Conservation (phyloP, 768 basidiomycete genomes). For the Tulasnella sp. region DNA sequence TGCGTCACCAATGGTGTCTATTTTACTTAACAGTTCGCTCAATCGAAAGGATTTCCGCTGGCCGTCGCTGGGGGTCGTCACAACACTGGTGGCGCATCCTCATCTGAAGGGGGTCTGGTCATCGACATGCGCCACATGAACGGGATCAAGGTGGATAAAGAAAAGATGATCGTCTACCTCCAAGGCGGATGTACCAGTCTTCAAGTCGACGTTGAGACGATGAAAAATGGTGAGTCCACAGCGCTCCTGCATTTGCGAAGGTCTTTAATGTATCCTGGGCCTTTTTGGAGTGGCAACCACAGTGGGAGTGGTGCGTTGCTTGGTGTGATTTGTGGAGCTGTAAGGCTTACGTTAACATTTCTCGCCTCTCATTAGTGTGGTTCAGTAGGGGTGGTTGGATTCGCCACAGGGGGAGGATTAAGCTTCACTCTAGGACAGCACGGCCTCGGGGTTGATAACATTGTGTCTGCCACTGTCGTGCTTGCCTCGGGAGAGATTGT, state of each 20-base stretch:
- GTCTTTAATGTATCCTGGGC: not conserved
- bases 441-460: not conserved
- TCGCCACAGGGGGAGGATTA: not conserved
- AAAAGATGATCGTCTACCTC: not conserved
- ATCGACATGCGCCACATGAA: slow-evolving; percentile 7
- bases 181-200: not conserved
- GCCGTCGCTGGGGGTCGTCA: slow-evolving; percentile 38
- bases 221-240: not conserved
- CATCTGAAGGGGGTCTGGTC: slow-evolving; percentile 34
- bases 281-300: not conserved
- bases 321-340: not conserved
- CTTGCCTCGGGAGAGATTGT: not conserved
- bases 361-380: not conserved
- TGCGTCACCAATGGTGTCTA: too few species aligned
- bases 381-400: not conserved
- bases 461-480: slow-evolving; percentile 10
- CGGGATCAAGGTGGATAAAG: not conserved
- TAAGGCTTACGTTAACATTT: too few species aligned
- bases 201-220: not conserved
- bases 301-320: not conserved
- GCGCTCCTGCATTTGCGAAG: not conserved
- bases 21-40: slow-evolving; percentile 15
- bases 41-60: not conserved
- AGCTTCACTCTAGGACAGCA: not conserved
- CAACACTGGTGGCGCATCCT: slow-evolving; percentile 35